These are phyloP conservation scores for Tulasnella sp. DNA, from an alignment of 768 basidiomycete genomes.

Conservation along the genomic window DNA sequence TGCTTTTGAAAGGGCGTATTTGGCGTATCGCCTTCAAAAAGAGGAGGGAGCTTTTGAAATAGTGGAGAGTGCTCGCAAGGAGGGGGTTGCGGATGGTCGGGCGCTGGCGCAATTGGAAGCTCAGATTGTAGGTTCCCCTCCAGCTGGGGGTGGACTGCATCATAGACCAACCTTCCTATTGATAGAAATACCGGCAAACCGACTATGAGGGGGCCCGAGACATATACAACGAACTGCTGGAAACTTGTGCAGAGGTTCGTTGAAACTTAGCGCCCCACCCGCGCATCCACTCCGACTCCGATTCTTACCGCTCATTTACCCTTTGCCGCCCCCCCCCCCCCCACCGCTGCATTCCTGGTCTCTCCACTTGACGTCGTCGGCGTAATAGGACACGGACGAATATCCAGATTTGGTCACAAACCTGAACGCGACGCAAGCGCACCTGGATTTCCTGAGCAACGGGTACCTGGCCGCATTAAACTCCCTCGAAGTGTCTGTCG, in stretches of 20 bases:
- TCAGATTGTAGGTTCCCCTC: slow-evolving; percentile 52
- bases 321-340: not conserved
- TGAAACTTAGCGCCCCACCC: not conserved
- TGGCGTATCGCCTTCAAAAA: slow-evolving; percentile 70
- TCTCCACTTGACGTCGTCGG: too few relatives aligned
- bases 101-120: slow-evolving; percentile 72
- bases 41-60: slow-evolving; percentile 53
- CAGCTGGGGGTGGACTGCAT: slow-evolving; percentile 16
- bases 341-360: too few relatives aligned
- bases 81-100: slow-evolving; percentile 31
- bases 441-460: slow-evolving; percentile 71
- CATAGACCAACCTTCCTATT: not conserved
- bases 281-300: not conserved
- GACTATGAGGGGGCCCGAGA: slow-evolving; percentile 60
- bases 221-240: slow-evolving; percentile 69
- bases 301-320: not conserved
- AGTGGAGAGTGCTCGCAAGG: slow-evolving; percentile 33
- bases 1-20: slow-evolving; percentile 66
- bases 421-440: slow-evolving; percentile 64
- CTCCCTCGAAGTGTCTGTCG: slow-evolving; percentile 40
- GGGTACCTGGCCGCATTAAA: slow-evolving; percentile 55
- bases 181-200: slow-evolving; percentile 68
- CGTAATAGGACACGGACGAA: slow-evolving; percentile 63
- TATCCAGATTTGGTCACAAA: slow-evolving; percentile 79
- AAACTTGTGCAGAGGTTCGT: slow-evolving; percentile 64